Conservation (phyloP, 495 filamentous ascomycete genomes). For the Chaetomium tenue region DNA sequence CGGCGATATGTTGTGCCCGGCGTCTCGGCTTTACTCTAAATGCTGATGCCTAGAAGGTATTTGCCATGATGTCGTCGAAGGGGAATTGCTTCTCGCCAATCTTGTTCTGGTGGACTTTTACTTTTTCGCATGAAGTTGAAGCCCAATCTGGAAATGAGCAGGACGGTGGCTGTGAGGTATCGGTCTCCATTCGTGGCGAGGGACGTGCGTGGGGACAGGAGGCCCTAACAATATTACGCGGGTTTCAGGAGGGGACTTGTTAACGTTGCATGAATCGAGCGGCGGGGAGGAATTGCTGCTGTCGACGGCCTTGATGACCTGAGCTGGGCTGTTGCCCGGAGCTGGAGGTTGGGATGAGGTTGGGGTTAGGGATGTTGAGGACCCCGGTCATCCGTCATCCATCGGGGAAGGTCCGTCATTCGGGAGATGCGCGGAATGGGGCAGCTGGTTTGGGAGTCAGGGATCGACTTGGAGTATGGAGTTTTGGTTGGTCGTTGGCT, state of each 20-base stretch:
- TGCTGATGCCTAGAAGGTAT: background rate
- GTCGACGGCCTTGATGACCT: background rate
- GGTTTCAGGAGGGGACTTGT: slow-evolving; percentile 2
- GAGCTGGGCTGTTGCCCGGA: background rate
- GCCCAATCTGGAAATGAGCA: slow-evolving; percentile 4
- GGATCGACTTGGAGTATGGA: background rate
- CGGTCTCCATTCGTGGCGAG: slow-evolving; percentile 11
- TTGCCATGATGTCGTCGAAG: background rate
- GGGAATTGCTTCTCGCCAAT: background rate
- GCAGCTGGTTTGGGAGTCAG: slow-evolving; percentile 4
- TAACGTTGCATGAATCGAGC: slow-evolving; percentile 15
- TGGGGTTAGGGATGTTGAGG: slow-evolving; percentile 1
- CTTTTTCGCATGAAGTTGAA: background rate
- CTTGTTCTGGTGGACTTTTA: background rate
- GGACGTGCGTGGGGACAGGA: background rate
- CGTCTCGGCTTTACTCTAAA: background rate
- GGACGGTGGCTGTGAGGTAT: slow-evolving; percentile 14
- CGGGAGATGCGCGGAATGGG: slow-evolving; percentile 14
- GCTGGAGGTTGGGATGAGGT: background rate
- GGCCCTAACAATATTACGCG: background rate
- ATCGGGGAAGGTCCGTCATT: slow-evolving; percentile 3
- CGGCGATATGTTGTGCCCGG: background rate
- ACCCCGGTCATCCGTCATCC: background rate
- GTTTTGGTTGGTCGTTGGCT: background rate
- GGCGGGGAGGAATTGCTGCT: background rate